Percentiles rank a stretch among this genome's conserved stretches.
phyloP scores from a whole-genome alignment of 805 yeast genomes.

The Ogataea methanolica region DNA sequence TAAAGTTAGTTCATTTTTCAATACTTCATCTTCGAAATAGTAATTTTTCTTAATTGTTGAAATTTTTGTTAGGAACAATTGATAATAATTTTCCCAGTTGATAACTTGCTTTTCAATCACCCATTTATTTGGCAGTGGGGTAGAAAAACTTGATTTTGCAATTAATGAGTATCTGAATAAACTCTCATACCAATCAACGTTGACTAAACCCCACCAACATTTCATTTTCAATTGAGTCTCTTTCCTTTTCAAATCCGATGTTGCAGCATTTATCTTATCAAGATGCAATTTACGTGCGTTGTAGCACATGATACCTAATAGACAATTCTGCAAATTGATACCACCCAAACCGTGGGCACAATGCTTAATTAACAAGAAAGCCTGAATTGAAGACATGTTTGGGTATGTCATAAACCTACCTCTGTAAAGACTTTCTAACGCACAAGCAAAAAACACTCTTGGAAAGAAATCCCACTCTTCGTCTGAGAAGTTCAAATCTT shows the following conservation, averaged over 20 bases:
- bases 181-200: conserved; percentile 32
- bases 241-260: neutral
- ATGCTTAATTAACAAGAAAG: conserved; percentile 23
- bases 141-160: conserved; percentile 16
- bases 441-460: conserved; percentile 26
- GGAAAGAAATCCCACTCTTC: conserved; percentile 26
- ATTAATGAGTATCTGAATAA: conserved; percentile 22
- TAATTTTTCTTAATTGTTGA: conserved; percentile 23
- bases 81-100: conserved; percentile 21
- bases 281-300: conserved; percentile 24
- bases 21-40: conserved; percentile 22
- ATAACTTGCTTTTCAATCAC: conserved; percentile 7
- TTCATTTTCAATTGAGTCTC: conserved; percentile 11
- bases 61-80: conserved; percentile 18
- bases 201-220: conserved; percentile 29
- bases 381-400: conserved; percentile 23
- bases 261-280: conserved; percentile 10
- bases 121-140: conserved; percentile 24
- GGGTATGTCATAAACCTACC: conserved; percentile 31
- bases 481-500: conserved; percentile 17
- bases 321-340: conserved; percentile 22
- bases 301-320: conserved; percentile 18
- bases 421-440: conserved; percentile 29
- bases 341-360: conserved; percentile 29
- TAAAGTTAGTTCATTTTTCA: conserved; percentile 12